phyloP scores from a whole-genome alignment of 768 basidiomycete genomes.

The Pulveroboletus sp. region DNA sequence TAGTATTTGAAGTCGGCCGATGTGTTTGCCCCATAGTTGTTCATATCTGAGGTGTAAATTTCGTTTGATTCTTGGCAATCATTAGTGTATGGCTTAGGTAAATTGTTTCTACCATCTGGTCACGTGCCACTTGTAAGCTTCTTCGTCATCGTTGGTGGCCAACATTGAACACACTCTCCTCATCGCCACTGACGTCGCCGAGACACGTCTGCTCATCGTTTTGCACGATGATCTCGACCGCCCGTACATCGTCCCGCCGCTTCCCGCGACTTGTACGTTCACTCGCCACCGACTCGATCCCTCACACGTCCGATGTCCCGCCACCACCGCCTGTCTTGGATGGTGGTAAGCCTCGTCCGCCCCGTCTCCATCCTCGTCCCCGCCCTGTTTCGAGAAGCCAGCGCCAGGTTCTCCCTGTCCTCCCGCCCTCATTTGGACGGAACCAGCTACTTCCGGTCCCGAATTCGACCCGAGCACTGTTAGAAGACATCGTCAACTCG shows the following conservation, averaged over 20 bases:
- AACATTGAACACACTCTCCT: background rate
- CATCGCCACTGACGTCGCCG: constrained; percentile 5
- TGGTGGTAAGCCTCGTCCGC: constrained; percentile 26
- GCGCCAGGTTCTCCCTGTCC: constrained; percentile 42
- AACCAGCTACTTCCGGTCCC: constrained; percentile 82
- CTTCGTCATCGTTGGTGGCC: background rate
- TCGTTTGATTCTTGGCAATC: too few relatives aligned
- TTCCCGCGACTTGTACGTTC: constrained; percentile 19
- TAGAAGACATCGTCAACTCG: constrained; percentile 74
- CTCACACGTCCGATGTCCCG: constrained; percentile 25
- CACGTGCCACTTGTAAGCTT: constrained; percentile 9
- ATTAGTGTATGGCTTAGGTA: too few relatives aligned
- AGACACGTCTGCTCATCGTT: constrained; percentile 13
- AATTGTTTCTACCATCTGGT: background rate
- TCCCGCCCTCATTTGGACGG: constrained; percentile 72
- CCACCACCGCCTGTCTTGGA: constrained; percentile 31
- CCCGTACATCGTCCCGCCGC: constrained; percentile 11
- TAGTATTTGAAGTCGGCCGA: too few relatives aligned
- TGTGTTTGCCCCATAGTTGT: too few relatives aligned
- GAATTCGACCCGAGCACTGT: constrained; percentile 72
- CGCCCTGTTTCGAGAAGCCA: constrained; percentile 30
- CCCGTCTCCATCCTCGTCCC: constrained; percentile 43
- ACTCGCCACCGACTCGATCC: constrained; percentile 27
- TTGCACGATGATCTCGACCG: constrained; percentile 23
- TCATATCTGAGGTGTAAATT: too few relatives aligned